A percentile compares a stretch with the other conserved stretches of the same genome.
Conservation (phyloP, 441 rosid species). For the Iberis amara region DNA sequence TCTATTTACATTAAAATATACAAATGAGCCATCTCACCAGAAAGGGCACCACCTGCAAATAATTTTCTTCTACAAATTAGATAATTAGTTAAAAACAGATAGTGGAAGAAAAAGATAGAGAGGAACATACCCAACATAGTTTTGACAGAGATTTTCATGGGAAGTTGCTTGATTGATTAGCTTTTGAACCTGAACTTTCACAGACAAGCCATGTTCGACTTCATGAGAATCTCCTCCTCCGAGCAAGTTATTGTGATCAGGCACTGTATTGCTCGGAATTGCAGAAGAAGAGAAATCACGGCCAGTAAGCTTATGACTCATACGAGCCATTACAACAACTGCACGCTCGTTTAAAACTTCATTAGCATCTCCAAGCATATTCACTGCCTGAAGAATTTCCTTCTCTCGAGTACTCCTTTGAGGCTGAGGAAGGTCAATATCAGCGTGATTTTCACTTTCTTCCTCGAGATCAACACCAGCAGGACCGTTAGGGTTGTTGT, state of each 20-base stretch:
- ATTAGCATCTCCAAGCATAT: constrained; percentile 95
- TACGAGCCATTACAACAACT: constrained; percentile 91
- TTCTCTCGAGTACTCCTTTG: constrained; percentile 94
- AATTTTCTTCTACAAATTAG: background rate
- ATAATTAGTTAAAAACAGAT: background rate
- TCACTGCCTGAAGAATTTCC: constrained; percentile 98
- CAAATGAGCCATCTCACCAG: constrained; percentile 50
- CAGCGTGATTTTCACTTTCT: constrained; percentile 57
- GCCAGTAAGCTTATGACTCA: constrained; percentile 93
- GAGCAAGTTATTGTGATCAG: constrained; percentile 63
- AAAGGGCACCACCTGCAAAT: constrained; percentile 89
- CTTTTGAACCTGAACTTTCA: constrained; percentile 94
- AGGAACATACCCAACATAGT: constrained; percentile 84
- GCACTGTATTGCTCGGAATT: constrained; percentile 40
- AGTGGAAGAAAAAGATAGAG: background rate
- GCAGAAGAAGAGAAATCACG: constrained; percentile 75
- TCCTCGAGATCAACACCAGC: constrained; percentile 48
- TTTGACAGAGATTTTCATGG: constrained; percentile 91
- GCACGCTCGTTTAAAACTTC: constrained; percentile 96
- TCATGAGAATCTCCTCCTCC: constrained; percentile 81
- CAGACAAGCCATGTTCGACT: constrained; percentile 88
- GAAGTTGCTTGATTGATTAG: constrained; percentile 82
- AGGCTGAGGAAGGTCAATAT: constrained; percentile 77
- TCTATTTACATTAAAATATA: constrained; percentile 26
- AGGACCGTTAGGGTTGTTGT: constrained; percentile 47